These are phyloP conservation scores for Acanthamoeba triangularis DNA, from an alignment of 208 protist genomes.

Conservation along the genomic window DNA sequence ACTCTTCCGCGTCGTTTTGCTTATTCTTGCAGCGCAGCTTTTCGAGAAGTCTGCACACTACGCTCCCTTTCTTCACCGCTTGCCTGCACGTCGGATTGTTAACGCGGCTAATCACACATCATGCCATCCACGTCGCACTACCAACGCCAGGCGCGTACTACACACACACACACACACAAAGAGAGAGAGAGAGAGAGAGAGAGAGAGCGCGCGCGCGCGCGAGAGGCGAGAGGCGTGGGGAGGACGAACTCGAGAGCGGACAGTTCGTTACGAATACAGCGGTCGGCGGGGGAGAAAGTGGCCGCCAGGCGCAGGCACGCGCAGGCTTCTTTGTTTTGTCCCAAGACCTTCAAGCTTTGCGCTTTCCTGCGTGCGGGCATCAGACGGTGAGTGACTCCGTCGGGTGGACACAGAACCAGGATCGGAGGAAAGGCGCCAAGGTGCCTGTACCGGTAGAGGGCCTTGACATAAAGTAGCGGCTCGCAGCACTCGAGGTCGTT, in stretches of 20 bases:
- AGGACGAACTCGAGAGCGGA: neutral
- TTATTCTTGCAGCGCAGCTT: neutral
- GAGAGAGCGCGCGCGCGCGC: too few species aligned
- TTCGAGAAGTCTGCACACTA: neutral
- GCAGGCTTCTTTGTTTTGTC: neutral
- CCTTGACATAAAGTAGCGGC: conserved; percentile 11
- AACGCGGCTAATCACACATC: neutral
- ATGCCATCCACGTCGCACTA: too few species aligned
- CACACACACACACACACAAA: too few species aligned
- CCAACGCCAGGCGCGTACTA: too few species aligned
- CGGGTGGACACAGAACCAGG: neutral
- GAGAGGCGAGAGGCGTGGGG: neutral
- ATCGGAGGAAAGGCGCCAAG: neutral
- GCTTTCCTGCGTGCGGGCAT: neutral
- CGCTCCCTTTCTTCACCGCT: neutral
- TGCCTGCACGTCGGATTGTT: neutral
- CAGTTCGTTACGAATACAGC: neutral
- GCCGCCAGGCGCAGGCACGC: neutral
- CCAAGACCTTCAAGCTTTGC: neutral
- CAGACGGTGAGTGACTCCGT: neutral
- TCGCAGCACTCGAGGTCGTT: conserved; percentile 50
- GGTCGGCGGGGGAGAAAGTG: neutral
- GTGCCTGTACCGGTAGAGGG: neutral
- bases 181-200: too few species aligned
- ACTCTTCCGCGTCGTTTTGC: neutral